phyloP scores from a whole-genome alignment of 2,329 filamentous ascomycete species.

The Piedraia hortae region DNA sequence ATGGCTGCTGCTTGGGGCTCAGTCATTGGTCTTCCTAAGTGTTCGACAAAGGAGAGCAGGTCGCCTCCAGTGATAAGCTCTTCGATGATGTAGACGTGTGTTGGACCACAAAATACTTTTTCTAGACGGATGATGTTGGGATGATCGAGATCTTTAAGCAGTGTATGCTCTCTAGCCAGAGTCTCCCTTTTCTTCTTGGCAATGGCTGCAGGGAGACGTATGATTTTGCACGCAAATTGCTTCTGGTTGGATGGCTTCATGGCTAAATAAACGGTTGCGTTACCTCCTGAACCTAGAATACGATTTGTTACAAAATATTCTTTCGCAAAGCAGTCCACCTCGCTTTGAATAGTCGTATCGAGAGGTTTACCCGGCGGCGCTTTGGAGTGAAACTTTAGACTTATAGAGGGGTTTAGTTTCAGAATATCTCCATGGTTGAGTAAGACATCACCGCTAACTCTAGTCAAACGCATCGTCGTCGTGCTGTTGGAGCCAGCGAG shows the following conservation, averaged over 20 bases:
- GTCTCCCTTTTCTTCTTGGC: constrained; percentile 1
- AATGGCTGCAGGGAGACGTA: constrained; percentile 19
- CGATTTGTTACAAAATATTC: constrained; percentile 23
- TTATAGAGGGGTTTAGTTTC: constrained; percentile 8
- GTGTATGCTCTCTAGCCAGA: constrained; percentile 16
- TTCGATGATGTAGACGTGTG: constrained; percentile 32
- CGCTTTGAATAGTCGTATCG: constrained; percentile 1
- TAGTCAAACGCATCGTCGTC: too few species aligned
- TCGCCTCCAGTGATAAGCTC: constrained; percentile 33
- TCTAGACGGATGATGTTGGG: constrained; percentile 32
- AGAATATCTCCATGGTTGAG: constrained; percentile 19
- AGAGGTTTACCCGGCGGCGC: constrained; percentile 1
- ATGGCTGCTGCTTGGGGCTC: constrained; percentile 27
- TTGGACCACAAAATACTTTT: constrained; percentile 25
- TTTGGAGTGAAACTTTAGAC: constrained; percentile 7
- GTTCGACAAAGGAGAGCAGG: constrained; percentile 30
- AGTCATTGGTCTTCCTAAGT: constrained; percentile 19
- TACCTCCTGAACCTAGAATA: constrained; percentile 25
- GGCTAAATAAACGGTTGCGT: constrained; percentile 27
- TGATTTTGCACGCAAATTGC: constrained; percentile 42
- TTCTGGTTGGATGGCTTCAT: constrained; percentile 23
- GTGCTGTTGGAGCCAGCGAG: too few species aligned
- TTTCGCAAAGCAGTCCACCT: constrained; percentile 16
- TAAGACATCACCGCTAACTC: constrained; percentile 13
- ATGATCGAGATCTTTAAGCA: constrained; percentile 26